These are phyloP conservation scores for Flaveria robusta DNA, from an alignment of 129 eudicot species.

Conservation along the genomic window DNA sequence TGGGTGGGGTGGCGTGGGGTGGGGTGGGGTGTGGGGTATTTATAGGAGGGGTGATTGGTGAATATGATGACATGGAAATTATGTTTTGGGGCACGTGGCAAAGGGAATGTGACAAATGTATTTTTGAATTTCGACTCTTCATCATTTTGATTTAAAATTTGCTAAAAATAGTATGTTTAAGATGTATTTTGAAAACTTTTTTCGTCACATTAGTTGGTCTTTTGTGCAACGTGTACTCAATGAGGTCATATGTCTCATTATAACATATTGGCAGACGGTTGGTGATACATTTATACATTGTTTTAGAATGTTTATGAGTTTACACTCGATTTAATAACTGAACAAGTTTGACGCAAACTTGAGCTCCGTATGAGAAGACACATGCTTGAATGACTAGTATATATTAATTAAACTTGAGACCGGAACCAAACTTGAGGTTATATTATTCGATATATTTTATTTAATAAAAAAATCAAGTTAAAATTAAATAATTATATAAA, in stretches of 20 bases:
- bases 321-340: not conserved
- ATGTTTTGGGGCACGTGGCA: slow-evolving; percentile 27
- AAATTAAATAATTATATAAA: too few species aligned
- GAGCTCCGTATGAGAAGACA: not conserved
- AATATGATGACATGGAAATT: slow-evolving; percentile 5
- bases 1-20: not conserved
- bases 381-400: not conserved
- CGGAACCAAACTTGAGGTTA: not conserved
- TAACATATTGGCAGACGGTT: not conserved
- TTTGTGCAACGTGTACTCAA: slow-evolving; percentile 9
- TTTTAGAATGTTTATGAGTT: not conserved
- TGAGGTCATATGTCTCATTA: slow-evolving; percentile 23
- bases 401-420: too few species aligned
- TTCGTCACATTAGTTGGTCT: not conserved
- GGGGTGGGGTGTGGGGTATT: slow-evolving; percentile 18
- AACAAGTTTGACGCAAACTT: not conserved
- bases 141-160: slow-evolving; percentile 12
- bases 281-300: slow-evolving; percentile 11
- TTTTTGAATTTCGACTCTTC: not conserved
- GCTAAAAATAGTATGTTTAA: slow-evolving; percentile 25
- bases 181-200: not conserved
- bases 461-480: too few species aligned
- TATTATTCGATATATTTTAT: too few species aligned
- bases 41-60: slow-evolving; percentile 32
- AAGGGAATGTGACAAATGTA: slow-evolving; percentile 32